phyloP scores from a whole-genome alignment of 2,329 filamentous ascomycete species.

The Cladophialophora bantiana region DNA sequence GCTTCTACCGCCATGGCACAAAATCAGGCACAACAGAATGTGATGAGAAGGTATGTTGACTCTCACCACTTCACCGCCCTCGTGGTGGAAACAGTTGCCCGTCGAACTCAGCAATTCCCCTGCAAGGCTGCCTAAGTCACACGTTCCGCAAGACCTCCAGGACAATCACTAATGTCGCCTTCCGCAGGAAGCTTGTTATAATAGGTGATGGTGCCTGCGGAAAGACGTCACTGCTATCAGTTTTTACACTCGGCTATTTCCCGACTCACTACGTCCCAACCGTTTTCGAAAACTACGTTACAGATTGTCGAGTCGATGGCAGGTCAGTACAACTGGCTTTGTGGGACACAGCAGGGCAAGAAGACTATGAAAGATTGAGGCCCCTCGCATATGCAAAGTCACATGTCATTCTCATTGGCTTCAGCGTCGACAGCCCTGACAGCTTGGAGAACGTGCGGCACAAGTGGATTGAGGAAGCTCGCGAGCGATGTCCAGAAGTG shows the following conservation, averaged over 20 bases:
- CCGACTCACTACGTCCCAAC: slow-evolving; percentile 88
- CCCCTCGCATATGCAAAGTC: slow-evolving; percentile 96
- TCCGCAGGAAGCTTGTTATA: slow-evolving; percentile 86
- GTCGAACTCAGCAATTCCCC: neutral
- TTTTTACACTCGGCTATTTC: slow-evolving; percentile 97
- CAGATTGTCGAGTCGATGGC: slow-evolving; percentile 96
- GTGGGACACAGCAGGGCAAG: slow-evolving; percentile 99
- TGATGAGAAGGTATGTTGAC: slow-evolving; percentile 65
- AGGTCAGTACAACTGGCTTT: slow-evolving; percentile 97
- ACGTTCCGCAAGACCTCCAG: neutral
- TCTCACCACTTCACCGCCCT: neutral
- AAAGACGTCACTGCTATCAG: slow-evolving; percentile 95
- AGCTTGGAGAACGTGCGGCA: slow-evolving; percentile 97
- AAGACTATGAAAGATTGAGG: slow-evolving; percentile 95
- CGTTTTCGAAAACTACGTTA: slow-evolving; percentile 99
- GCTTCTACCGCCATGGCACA: slow-evolving; percentile 50
- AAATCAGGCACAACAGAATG: slow-evolving; percentile 58
- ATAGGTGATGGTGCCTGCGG: slow-evolving; percentile 97
- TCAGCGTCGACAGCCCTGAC: slow-evolving; percentile 93
- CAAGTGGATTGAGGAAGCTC: slow-evolving; percentile 98
- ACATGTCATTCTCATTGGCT: slow-evolving; percentile 95
- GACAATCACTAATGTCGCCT: neutral
- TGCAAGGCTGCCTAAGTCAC: neutral
- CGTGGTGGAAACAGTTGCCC: neutral
- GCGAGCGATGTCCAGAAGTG: slow-evolving; percentile 86